Evolutionary conservation across 495 filamentous ascomycete species (phyloP).

Genomic region (Tetracladium marchalianum): DNA sequence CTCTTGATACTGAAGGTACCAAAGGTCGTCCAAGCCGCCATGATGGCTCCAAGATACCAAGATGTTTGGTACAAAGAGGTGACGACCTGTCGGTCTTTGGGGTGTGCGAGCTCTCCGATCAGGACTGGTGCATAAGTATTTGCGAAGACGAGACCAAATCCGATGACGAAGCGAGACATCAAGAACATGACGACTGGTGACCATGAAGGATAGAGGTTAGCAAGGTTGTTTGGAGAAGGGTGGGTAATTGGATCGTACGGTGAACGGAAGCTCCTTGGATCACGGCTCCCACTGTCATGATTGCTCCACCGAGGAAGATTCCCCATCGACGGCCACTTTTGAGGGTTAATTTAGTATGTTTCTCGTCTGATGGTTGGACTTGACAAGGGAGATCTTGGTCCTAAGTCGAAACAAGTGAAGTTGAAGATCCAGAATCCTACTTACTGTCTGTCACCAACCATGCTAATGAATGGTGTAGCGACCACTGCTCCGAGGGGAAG

Average conservation of each 20-base stretch:
- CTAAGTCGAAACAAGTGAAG: too few relatives aligned
- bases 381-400: too few relatives aligned
- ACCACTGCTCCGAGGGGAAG: constrained; percentile 43
- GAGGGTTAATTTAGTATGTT: too few relatives aligned
- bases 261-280: not conserved
- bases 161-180: constrained; percentile 5
- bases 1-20: constrained; percentile 5
- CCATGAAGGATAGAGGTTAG: not conserved
- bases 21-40: constrained; percentile 9
- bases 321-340: not conserved
- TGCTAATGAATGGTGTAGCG: constrained; percentile 36
- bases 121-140: constrained; percentile 17
- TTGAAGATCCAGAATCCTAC: too few relatives aligned
- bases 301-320: constrained; percentile 1
- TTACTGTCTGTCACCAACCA: constrained; percentile 21
- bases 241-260: too few relatives aligned
- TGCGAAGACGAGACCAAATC: constrained; percentile 13
- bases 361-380: too few relatives aligned
- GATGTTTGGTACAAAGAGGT: constrained; percentile 15
- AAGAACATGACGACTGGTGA: constrained; percentile 24
- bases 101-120: constrained; percentile 22
- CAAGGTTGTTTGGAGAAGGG: too few relatives aligned
- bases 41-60: constrained; percentile 11
- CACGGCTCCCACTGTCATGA: constrained; percentile 1
- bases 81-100: constrained; percentile 18